A percentile compares a stretch with the other conserved stretches of the same genome.
Evolutionary conservation across 2,329 filamentous ascomycete genomes (phyloP).

Genomic region (Hymenoscyphus salicellus): DNA sequence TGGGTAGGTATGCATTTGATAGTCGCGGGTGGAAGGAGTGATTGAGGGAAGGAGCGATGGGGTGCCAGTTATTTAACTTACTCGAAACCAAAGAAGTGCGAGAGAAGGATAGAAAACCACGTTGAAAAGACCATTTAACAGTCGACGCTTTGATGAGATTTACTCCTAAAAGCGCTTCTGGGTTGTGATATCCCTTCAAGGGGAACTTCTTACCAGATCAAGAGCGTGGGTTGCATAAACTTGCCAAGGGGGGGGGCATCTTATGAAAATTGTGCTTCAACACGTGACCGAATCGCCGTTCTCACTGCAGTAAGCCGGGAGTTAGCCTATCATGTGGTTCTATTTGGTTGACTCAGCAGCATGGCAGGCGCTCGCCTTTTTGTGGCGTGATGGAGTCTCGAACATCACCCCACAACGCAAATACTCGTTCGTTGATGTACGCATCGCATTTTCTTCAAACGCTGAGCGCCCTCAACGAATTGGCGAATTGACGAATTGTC

Average conservation of each 20-base stretch:
- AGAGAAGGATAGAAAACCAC: no score
- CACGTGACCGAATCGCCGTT: not conserved
- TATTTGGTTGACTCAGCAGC: not conserved
- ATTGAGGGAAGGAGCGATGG: no score
- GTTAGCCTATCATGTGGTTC: not conserved
- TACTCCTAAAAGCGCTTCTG: no score
- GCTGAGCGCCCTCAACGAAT: not conserved
- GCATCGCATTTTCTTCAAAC: not conserved
- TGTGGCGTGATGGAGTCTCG: not conserved
- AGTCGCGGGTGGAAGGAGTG: no score
- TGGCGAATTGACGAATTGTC: not conserved
- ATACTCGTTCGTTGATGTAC: slow-evolving; percentile 19
- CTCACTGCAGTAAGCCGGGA: not conserved
- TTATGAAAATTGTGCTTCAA: not conserved
- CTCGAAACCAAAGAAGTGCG: no score
- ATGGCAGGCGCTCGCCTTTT: not conserved
- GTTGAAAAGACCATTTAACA: no score
- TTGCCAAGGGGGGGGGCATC: no score
- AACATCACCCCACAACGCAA: slow-evolving; percentile 27
- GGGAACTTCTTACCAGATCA: no score
- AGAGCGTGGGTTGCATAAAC: not conserved
- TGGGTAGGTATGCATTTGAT: no score
- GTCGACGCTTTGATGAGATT: no score
- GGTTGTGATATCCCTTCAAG: no score
- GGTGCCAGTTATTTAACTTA: no score